Conservation (phyloP, 768 basidiomycete genomes). For the Crassisporium funariophilum region DNA sequence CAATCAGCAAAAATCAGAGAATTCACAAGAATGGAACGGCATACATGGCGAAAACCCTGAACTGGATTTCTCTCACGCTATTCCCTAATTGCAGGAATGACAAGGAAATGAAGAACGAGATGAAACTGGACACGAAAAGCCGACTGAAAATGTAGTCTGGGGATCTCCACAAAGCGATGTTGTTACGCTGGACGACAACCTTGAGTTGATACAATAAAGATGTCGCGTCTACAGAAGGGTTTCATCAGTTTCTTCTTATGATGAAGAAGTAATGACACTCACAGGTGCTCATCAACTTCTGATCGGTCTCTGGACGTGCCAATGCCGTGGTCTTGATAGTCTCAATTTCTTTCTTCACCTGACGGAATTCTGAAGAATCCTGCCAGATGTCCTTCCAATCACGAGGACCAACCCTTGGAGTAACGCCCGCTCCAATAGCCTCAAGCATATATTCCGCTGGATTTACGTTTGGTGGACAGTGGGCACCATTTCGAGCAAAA, state of each 20-base stretch:
- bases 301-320: conserved; percentile 40
- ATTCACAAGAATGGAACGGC: conserved; percentile 19
- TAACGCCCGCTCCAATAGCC: conserved; percentile 84
- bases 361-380: conserved; percentile 61
- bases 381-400: conserved; percentile 91
- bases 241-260: background rate
- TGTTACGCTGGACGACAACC: conserved; percentile 67
- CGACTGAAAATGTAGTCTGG: conserved; percentile 87
- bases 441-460: conserved; percentile 81
- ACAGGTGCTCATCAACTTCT: conserved; percentile 51
- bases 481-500: conserved; percentile 73
- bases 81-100: conserved; percentile 78
- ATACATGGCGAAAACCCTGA: conserved; percentile 79
- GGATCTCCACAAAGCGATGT: conserved; percentile 75
- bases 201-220: conserved; percentile 74
- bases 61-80: conserved; percentile 69
- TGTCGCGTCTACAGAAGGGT: conserved; percentile 58
- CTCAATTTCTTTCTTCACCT: conserved; percentile 44
- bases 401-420: conserved; percentile 68
- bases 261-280: conserved; percentile 17
- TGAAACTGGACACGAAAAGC: conserved; percentile 72
- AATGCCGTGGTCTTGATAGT: conserved; percentile 50
- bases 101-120: conserved; percentile 72
- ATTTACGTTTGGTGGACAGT: conserved; percentile 77
- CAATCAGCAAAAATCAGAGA: background rate